Base-by-base conservation (phyloP, 495 filamentous ascomycete species). In the Symbiotaphrina buchneri region DNA sequence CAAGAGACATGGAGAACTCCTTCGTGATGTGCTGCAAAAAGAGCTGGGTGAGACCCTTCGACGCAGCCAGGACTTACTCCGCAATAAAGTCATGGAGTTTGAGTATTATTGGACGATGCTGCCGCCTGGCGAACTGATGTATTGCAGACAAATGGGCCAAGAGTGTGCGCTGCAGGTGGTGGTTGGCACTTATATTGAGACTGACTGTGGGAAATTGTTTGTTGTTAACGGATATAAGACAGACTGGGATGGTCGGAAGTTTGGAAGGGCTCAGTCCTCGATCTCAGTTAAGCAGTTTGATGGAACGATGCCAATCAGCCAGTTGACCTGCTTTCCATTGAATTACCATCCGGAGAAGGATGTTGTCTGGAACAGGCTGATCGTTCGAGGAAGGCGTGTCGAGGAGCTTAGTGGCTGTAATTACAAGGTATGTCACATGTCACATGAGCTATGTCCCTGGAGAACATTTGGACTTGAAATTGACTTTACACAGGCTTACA, bases 361-460 rank as follows among this genome's bases (percentile, higher is more conserved):
- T 11, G 59, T 59, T 14, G 36, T 92, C 22, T 59, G 57, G 37
- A 49, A 63, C 37, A 59, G 71, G 26, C 61, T 94, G 8, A 63
- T 91, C 35, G 76, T 81, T 35, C 74, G 84, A 4, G 83, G 83
- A 28, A 81, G 74, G 56, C 75, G 74, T 36, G 92, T 91, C 42
- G 58, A 70, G 48, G 85, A 84, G 47, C 68, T 91, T 51, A 81
- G 80, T 35, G 28, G 28, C 4, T 10, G 11, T 17, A 17, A 30
- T 20, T 17, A 18, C 14, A 15, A 17, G 11, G 21, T 15, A 20
- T 30, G 21, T n/a, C n/a, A n/a, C n/a, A n/a, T n/a, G n/a, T n/a
- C n/a, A n/a, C n/a, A n/a, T n/a, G n/a, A n/a, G n/a, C n/a, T n/a
- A n/a, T n/a, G n/a, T n/a, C n/a, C n/a, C n/a, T n/a, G n/a, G n/a